These are phyloP conservation scores for Globisporangium solare DNA, from an alignment of 352 stramenopile species.

Conservation along the genomic window DNA sequence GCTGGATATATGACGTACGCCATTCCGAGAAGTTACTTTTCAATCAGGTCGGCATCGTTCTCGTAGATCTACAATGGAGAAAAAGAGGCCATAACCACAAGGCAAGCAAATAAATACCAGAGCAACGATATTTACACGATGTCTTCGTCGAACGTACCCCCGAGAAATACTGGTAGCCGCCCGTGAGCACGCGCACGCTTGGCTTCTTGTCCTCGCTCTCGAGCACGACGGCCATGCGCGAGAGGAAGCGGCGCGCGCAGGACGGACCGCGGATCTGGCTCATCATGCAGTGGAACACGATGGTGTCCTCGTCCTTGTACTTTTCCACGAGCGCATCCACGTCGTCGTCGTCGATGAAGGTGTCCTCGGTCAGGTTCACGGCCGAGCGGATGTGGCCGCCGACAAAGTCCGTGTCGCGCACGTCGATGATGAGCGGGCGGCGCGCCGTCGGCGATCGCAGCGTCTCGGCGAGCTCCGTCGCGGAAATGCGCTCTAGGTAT, in stretches of 20 bases:
- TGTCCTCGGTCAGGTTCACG: conserved; percentile 72
- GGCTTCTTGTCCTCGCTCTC: conserved; percentile 42
- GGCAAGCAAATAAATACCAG: neutral
- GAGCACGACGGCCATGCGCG: conserved; percentile 48
- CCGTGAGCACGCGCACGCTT: conserved; percentile 59
- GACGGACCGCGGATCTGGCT: conserved; percentile 78
- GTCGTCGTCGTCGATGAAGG: conserved; percentile 79
- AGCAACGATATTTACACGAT: neutral
- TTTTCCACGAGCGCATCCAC: conserved; percentile 69
- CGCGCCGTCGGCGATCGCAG: conserved; percentile 32
- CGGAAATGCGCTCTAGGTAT: conserved; percentile 36
- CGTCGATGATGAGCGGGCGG: conserved; percentile 62
- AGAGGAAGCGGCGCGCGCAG: conserved; percentile 74
- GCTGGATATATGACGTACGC: neutral
- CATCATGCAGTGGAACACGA: conserved; percentile 89
- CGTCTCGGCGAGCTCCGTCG: conserved; percentile 48
- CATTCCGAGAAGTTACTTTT: conserved; percentile 3
- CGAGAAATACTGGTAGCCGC: conserved; percentile 66
- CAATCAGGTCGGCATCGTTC: conserved; percentile 18
- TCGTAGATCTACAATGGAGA: conserved; percentile 16
- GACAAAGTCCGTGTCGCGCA: conserved; percentile 69
- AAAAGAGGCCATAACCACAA: no score
- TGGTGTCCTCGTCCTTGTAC: conserved; percentile 52
- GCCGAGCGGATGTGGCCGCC: conserved; percentile 73
- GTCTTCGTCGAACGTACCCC: conserved; percentile 21